Conservation (phyloP, 2,329 filamentous ascomycete species). For the Colletotrichum lindemuthianum region DNA sequence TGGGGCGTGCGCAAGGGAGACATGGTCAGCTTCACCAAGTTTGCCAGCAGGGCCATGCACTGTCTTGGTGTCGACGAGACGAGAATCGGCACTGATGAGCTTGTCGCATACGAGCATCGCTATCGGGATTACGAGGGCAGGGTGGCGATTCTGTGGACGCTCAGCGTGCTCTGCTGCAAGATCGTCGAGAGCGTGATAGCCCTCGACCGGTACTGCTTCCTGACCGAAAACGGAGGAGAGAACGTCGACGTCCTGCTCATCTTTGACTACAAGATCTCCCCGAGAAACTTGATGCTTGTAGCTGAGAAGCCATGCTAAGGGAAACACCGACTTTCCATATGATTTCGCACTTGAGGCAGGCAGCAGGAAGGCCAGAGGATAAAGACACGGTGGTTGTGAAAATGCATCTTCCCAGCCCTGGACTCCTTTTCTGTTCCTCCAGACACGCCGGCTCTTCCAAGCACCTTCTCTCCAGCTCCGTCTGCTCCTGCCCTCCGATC, state of each 20-base stretch:
- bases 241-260: slow-evolving; percentile 40
- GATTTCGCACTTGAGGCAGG: no score
- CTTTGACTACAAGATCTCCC: slow-evolving; percentile 9
- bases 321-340: no score
- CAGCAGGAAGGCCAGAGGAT: no score
- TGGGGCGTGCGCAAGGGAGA: slow-evolving; percentile 47
- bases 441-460: no score
- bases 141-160: slow-evolving; percentile 46
- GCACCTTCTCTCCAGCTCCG: no score
- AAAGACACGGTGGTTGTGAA: no score
- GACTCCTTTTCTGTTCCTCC: no score
- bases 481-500: no score
- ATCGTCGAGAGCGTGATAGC: slow-evolving; percentile 45
- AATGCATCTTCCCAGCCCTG: no score
- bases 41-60: slow-evolving; percentile 41
- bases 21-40: slow-evolving; percentile 40
- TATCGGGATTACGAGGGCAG: slow-evolving; percentile 40
- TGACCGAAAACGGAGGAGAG: slow-evolving; percentile 39
- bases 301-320: slow-evolving; percentile 5
- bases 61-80: slow-evolving; percentile 37
- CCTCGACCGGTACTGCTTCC: slow-evolving; percentile 45
- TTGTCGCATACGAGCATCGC: slow-evolving; percentile 40
- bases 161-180: slow-evolving; percentile 46
- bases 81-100: slow-evolving; percentile 37
- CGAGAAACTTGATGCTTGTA: slow-evolving; percentile 28